Conservation (phyloP, 2,329 filamentous ascomycete species). For the Fusarium redolens region DNA sequence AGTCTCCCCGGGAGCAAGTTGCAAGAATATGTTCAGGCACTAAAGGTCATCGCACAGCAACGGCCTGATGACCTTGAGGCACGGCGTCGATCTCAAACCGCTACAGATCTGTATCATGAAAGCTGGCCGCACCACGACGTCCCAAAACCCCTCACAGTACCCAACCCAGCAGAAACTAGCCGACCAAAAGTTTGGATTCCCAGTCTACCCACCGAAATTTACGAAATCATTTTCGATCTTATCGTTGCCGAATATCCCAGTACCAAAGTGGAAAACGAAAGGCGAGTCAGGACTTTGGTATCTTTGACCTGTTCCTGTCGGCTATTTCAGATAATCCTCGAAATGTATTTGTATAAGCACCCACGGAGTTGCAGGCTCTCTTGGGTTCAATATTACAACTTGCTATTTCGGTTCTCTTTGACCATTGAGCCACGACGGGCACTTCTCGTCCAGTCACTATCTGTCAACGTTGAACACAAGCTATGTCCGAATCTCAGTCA, state of each 20-base stretch:
- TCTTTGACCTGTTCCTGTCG: not conserved
- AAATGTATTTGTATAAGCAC: not conserved
- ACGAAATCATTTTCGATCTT: not conserved
- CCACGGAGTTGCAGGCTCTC: not conserved
- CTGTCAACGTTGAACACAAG: not conserved
- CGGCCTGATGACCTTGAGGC: constrained; percentile 10
- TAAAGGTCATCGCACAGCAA: not conserved
- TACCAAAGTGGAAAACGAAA: not conserved
- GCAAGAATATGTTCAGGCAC: not conserved
- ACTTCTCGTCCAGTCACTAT: not conserved
- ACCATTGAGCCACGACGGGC: not conserved
- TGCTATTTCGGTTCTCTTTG: not conserved
- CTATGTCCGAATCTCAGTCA: not conserved
- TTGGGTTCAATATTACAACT: not conserved
- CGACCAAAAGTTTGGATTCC: fast-evolving
- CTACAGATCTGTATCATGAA: not conserved
- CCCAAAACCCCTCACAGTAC: not conserved
- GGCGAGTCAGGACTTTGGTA: not conserved
- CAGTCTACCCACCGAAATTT: constrained; percentile 12
- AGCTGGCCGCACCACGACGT: not conserved
- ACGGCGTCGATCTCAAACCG: constrained; percentile 7
- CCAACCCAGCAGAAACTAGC: not conserved
- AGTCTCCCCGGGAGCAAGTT: not conserved
- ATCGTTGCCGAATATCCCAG: not conserved
- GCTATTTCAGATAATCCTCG: not conserved